These are phyloP conservation scores for Cyberlindnera xylosilytica DNA, from an alignment of 805 yeast genomes.

Conservation along the genomic window DNA sequence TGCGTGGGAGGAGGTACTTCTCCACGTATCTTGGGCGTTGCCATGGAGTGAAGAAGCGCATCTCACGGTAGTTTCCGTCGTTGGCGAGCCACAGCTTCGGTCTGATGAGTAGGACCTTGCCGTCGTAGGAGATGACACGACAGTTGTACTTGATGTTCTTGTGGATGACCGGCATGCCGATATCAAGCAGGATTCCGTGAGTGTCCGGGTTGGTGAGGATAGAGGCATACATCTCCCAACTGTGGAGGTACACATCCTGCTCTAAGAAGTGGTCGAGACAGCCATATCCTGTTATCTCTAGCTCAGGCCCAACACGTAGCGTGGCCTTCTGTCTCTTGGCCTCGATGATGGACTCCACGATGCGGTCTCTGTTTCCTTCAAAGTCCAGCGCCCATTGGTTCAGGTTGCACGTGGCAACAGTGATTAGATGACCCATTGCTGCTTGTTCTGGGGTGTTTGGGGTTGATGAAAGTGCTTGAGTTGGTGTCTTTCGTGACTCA, in stretches of 20 bases:
- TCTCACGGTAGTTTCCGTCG: constrained; percentile 97
- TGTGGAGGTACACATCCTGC: constrained; percentile 80
- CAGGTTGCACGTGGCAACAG: constrained; percentile 89
- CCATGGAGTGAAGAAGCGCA: constrained; percentile 98
- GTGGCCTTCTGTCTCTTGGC: constrained; percentile 78
- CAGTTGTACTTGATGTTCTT: constrained; percentile 89
- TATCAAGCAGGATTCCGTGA: constrained; percentile 75
- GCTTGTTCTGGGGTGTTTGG: no score
- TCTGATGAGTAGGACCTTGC: constrained; percentile 76
- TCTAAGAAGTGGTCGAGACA: constrained; percentile 93
- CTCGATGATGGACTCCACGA: constrained; percentile 68
- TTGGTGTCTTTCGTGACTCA: no score
- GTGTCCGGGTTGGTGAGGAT: constrained; percentile 68
- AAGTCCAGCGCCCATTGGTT: constrained; percentile 99
- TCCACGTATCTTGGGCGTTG: constrained; percentile 73
- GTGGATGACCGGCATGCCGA: constrained; percentile 93
- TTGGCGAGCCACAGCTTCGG: constrained; percentile 94
- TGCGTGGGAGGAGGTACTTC: constrained; percentile 65
- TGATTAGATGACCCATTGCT: constrained; percentile 79
- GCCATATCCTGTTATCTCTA: constrained; percentile 93
- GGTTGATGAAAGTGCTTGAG: no score
- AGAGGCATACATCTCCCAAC: constrained; percentile 91
- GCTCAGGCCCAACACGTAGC: constrained; percentile 94
- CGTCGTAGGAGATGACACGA: constrained; percentile 77
- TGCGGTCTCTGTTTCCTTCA: constrained; percentile 94